Conservation (phyloP, 768 basidiomycete species). For the Kwoniella sp. region DNA sequence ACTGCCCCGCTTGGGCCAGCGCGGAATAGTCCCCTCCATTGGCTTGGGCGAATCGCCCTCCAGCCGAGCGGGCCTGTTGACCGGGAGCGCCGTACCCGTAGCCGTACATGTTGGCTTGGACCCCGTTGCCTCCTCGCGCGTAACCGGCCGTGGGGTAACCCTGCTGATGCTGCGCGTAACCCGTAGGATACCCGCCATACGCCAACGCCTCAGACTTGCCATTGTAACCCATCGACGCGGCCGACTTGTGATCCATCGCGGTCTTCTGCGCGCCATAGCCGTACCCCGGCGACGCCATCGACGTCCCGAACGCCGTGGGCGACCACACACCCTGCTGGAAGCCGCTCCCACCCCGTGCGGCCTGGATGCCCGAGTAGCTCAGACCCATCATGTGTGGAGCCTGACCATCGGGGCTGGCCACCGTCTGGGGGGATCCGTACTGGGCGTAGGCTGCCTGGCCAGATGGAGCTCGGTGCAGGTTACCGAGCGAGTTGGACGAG, state of each 20-base stretch:
- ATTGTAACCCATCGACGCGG: constrained; percentile 6
- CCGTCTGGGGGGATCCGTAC: constrained; percentile 6
- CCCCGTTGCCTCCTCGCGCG: not conserved
- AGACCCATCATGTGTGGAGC: constrained; percentile 11
- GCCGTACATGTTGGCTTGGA: constrained; percentile 7
- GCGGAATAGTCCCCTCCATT: constrained; percentile 3
- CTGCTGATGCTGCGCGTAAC: constrained; percentile 7
- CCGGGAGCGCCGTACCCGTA: constrained; percentile 17
- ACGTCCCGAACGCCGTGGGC: constrained; percentile 31
- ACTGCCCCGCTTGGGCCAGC: not conserved
- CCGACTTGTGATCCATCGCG: constrained; percentile 14
- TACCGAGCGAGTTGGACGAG: not conserved
- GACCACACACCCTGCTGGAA: constrained; percentile 33
- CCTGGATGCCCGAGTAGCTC: constrained; percentile 6
- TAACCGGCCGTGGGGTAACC: not conserved
- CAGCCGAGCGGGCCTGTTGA: not conserved
- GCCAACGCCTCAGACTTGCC: constrained; percentile 3
- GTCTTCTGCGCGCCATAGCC: constrained; percentile 23
- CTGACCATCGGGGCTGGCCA: constrained; percentile 7
- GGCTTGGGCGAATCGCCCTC: constrained; percentile 5
- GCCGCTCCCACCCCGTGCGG: constrained; percentile 8
- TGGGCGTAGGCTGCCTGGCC: constrained; percentile 14
- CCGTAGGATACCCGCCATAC: constrained; percentile 6
- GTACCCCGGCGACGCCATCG: constrained; percentile 29
- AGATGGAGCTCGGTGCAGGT: constrained; percentile 2